Base-by-base conservation (phyloP, 371 early-diverging fungal genomes). In the Parasitella parasitica region DNA sequence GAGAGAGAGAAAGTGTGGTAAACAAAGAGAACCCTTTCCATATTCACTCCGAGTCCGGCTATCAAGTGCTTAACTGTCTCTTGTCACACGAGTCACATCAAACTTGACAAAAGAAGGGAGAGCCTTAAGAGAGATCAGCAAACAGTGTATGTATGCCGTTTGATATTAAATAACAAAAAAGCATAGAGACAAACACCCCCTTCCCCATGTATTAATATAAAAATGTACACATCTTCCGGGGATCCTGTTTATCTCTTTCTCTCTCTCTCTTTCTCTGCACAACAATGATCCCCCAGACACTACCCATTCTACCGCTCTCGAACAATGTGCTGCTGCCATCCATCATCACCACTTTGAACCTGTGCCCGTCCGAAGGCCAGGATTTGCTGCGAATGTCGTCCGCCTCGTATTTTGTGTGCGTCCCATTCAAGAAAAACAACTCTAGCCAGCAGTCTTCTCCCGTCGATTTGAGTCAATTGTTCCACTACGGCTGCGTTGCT, bases 321-420 rank as follows among this genome's bases (percentile, higher is more conserved):
- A 41, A 70, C 20, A 54, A 64, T 43, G 77, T 77, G 3, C 22
- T 77, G 12, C 32, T 71, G 41, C 77, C 77, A 34, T 68, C 67
- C 16, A 77, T 74, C 22, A 57, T 67, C 4, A 66, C 66, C 5
- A 63, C 61, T 2, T 35, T 65, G n/a, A 54, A 34, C 1, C 24
- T 77, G 16, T 50, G 39, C 3, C 53, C 36, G 18, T 26, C 52
- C 20, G 77, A 74, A 57, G 65, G 67, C 4, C 36, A 61, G 5
- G 16, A 16, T 22, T 26, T 61, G 7, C 26, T 63, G 5, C 28
- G 12, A 26, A 35, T 5, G n/a, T n/a, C n/a, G 8, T 28, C 35
- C 18, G 27, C 35, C 6, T 32, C 43, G 4, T 67, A 72, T 41
- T 57, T 77, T 15, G 54, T 72, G 6, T 77, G 75, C 30, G 55